Evolutionary conservation across 2,329 filamentous ascomycete species (phyloP).

Genomic region (Xylaria arbuscula): DNA sequence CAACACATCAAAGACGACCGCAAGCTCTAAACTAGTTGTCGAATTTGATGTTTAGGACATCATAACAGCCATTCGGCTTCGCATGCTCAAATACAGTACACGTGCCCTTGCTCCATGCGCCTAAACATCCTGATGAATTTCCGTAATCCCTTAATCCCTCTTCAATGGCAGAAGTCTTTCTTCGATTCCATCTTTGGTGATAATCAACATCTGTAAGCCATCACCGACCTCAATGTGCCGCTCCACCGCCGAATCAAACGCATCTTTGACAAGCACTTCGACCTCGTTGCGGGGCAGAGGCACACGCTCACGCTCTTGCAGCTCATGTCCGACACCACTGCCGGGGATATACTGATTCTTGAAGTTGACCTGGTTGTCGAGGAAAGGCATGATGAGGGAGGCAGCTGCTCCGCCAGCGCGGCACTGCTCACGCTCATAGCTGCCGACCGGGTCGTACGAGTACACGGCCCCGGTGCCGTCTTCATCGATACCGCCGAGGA

Average conservation of each 20-base stretch:
- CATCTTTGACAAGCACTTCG: constrained; percentile 91
- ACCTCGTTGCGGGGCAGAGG: constrained; percentile 79
- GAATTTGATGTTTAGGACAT: constrained; percentile 20
- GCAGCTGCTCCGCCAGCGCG: constrained; percentile 91
- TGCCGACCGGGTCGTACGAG: constrained; percentile 97
- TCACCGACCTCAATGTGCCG: constrained; percentile 99
- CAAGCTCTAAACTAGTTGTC: background rate
- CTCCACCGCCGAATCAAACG: constrained; percentile 97
- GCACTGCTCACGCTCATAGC: constrained; percentile 97
- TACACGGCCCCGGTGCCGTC: constrained; percentile 94
- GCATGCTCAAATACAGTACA: constrained; percentile 36
- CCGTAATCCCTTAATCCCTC: constrained; percentile 73
- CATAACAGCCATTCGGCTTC: constrained; percentile 38
- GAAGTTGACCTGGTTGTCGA: constrained; percentile 99
- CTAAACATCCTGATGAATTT: constrained; percentile 29
- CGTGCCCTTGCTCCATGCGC: constrained; percentile 31
- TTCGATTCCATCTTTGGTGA: constrained; percentile 88
- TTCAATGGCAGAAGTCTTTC: constrained; percentile 88
- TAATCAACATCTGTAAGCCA: constrained; percentile 92
- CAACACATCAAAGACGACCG: background rate
- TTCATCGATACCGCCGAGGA: constrained; percentile 93
- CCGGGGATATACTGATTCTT: constrained; percentile 97
- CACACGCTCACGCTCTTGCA: constrained; percentile 76
- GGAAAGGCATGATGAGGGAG: constrained; percentile 97
- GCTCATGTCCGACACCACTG: constrained; percentile 82